Evolutionary conservation across 176 grass and related monocot species (phyloP), one percentile per base, ranked within the genome.

Genomic region (Bothriochloa decipiens): DNA sequence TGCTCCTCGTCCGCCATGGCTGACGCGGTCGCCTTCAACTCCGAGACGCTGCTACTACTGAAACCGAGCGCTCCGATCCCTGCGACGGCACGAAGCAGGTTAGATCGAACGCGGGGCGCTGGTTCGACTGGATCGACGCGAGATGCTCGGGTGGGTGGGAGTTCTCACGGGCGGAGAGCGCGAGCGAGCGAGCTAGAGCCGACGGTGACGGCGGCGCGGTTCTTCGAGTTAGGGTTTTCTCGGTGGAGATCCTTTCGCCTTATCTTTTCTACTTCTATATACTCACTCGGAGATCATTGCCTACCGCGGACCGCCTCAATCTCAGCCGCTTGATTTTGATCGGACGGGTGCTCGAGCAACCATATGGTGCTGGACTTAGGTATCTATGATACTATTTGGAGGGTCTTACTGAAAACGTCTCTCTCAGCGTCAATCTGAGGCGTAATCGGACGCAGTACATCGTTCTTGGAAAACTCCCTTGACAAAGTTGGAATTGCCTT

Each of bases 1-100:
- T 82, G 81, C 58, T 92, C 86, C 67, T 91, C 84, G 39, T 84
- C 72, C 81, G 84, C 77, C 89, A 91, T 91, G 79, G 82, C 63
- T 42, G 78, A 66, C 29, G 71, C 61, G 70, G 8, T 25, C 69
- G 78, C 40, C n/a, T 10, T 70, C 37, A 15, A 29, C 28, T 65
- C 76, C 68, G 71, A 74, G 25, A 72, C 8, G 45, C 62, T 40
- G 13, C 18, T 53, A 7, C 80, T 53, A 7, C 80, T 49, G 7
- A 25, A 64, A 72, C 66, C 52, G 37, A 79, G 68, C 29, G 32
- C 28, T 73, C 60, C 28, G 39, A 74, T 75, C 17, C 67, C 84
- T 86, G 68, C 55, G 64, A 22, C 29, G 4, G 68, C 32, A 65
- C 55, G n/a, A 65, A 53, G 14, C 25, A 1, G 10, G 33, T 73